Conservation (phyloP, 352 stramenopile genomes). For the Phytopythium montanum region DNA sequence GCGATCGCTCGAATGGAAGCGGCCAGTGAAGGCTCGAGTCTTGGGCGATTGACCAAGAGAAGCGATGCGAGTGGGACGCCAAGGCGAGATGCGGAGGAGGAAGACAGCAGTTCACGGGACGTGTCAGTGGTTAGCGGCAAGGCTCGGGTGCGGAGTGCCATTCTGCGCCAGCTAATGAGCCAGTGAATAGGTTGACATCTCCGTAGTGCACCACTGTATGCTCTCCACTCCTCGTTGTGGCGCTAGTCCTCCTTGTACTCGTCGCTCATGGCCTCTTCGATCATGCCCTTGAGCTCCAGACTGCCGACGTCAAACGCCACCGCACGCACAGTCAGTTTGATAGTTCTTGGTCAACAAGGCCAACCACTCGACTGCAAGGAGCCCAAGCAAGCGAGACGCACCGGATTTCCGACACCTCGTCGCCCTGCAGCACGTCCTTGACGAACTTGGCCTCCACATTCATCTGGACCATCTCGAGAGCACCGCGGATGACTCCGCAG, state of each 20-base stretch:
- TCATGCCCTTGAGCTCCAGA: constrained; percentile 87
- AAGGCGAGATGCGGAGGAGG: neutral
- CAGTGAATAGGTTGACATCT: neutral
- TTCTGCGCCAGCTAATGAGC: neutral
- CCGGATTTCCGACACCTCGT: constrained; percentile 86
- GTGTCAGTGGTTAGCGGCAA: neutral
- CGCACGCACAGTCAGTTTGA: neutral
- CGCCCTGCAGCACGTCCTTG: constrained; percentile 82
- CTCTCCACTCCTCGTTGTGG: neutral
- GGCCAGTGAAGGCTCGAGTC: neutral
- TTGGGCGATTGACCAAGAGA: neutral
- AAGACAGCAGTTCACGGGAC: neutral
- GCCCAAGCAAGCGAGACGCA: constrained; percentile 12
- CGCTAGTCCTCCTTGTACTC: constrained; percentile 88
- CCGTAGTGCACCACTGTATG: neutral
- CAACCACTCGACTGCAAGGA: neutral
- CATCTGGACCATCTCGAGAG: constrained; percentile 95
- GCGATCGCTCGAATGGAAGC: neutral
- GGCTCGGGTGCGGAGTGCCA: neutral
- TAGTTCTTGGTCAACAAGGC: neutral
- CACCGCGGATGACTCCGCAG: constrained; percentile 94
- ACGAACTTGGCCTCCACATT: constrained; percentile 80
- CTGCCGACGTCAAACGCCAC: constrained; percentile 14
- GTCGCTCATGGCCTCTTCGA: constrained; percentile 84
- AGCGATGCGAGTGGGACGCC: neutral